Conservation (phyloP, 768 basidiomycete genomes). For the Mycena rosella region DNA sequence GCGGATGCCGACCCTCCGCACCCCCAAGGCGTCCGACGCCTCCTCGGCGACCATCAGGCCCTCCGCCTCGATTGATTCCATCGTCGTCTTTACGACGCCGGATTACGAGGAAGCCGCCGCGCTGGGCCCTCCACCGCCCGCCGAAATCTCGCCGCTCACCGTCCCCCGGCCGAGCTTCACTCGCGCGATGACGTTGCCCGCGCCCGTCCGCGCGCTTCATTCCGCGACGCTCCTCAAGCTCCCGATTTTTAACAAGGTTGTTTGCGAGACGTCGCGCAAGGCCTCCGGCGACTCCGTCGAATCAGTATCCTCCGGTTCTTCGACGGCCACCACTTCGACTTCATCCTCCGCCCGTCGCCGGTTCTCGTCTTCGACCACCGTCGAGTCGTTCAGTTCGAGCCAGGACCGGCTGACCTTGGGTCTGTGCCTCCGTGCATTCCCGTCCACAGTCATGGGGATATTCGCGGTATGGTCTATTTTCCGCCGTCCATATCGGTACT, state of each 20-base stretch:
- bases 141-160: conserved; percentile 11
- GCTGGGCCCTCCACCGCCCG: background rate
- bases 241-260: background rate
- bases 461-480: conserved; percentile 12
- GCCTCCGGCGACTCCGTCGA: background rate
- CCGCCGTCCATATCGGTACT: no score
- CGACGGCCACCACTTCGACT: background rate
- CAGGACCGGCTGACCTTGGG: background rate
- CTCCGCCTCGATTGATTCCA: conserved; percentile 12
- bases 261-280: background rate
- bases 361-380: background rate
- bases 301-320: background rate
- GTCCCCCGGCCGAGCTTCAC: conserved; percentile 1
- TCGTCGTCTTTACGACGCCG: conserved; percentile 21
- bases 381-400: conserved; percentile 15
- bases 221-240: background rate
- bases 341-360: conserved; percentile 2
- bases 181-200: conserved; percentile 17
- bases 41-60: background rate
- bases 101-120: conserved; percentile 4
- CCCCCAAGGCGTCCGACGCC: background rate
- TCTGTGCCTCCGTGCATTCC: background rate
- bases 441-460: background rate
- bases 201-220: conserved; percentile 11
- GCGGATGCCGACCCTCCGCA: conserved; percentile 8